phyloP scores from a whole-genome alignment of 192 early-diverging fungal species.

The Jimgerdemannia lactiflua region DNA sequence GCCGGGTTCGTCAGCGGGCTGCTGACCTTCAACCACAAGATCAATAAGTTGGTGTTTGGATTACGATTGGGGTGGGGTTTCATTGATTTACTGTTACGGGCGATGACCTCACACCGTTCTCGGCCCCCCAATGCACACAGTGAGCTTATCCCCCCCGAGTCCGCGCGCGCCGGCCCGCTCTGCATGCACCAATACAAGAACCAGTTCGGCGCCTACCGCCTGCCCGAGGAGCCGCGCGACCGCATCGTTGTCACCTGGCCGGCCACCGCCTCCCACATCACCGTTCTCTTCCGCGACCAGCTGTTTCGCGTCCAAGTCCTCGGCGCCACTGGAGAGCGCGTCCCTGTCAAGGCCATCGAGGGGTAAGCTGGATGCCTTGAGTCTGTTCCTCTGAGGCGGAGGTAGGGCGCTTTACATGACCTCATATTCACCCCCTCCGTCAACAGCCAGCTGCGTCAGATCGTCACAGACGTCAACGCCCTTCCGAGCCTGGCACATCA shows the following conservation, averaged over 20 bases:
- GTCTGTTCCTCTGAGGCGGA: not conserved
- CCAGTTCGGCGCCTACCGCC: constrained; percentile 79
- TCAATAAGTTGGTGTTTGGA: constrained; percentile 52
- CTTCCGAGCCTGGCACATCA: constrained; percentile 38
- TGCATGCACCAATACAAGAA: constrained; percentile 96
- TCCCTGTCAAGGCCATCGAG: constrained; percentile 45
- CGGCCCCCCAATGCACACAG: not conserved
- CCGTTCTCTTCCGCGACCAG: constrained; percentile 84
- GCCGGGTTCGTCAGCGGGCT: constrained; percentile 69
- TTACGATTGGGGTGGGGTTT: not conserved
- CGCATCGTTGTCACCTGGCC: constrained; percentile 71
- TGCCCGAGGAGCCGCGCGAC: constrained; percentile 69
- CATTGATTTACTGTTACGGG: no score
- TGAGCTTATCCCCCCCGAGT: constrained; percentile 63
- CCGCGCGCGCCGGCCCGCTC: constrained; percentile 64
- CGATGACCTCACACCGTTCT: no score
- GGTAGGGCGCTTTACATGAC: not conserved
- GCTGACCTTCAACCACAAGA: constrained; percentile 69
- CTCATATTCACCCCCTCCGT: not conserved
- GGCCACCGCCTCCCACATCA: constrained; percentile 71
- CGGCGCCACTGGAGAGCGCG: constrained; percentile 58
- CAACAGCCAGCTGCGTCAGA: constrained; percentile 32
- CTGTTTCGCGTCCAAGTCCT: constrained; percentile 82
- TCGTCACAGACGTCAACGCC: constrained; percentile 44
- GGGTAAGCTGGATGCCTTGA: constrained; percentile 21